Base-by-base conservation (phyloP, 805 yeast genomes). In the Teunomyces lycoperdinae region DNA sequence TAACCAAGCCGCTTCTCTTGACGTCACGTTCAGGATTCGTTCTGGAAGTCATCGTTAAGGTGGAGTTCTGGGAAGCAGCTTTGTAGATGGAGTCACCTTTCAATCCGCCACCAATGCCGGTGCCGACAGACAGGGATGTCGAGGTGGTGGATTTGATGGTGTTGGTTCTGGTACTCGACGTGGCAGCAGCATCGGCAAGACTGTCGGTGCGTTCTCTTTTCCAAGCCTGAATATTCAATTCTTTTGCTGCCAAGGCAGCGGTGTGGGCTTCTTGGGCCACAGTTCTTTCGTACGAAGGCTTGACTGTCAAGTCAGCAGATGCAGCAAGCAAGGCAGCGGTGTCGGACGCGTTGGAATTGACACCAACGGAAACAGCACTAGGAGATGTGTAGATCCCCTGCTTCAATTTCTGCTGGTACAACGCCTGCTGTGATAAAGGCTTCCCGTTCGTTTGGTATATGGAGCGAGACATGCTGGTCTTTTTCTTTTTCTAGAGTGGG, bases 251-350 rank as follows among this genome's bases (percentile, higher is more conserved):
- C 43, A 60, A 58, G 2, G 89, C 89, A 43, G 89, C 89, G 20
- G 78, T 76, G 34, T 85, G 87, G 11, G 88, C 88, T 45, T 81
- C 88, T 6, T 61, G 69, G 6, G 84, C 74, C 13, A 83, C 77
- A 10, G 77, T 63, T 50, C 91, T 70, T 63, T 81, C 84, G 63
- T 85, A 86, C 10, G 71, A 54, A 10, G 89, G 82, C 51, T 77
- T 79, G 33, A 85, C 79, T 2, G 82, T 75, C 40, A 83, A 72
- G 62, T 83, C 87, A 2, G 86, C 68, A 9, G 83, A 78, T 5
- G 87, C 79, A 2, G 94, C 95, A 51, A 85, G 71, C 46, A 85
- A 69, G 1, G 94, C 94, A 43, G 95, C 92, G 5, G 86, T 80
- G 60, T 84, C 89, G 11, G 88, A 78, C 27, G 90, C 88, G 36